Evolutionary conservation across 2,329 filamentous ascomycete genomes (phyloP).

Genomic region (Aspergillus latus): DNA sequence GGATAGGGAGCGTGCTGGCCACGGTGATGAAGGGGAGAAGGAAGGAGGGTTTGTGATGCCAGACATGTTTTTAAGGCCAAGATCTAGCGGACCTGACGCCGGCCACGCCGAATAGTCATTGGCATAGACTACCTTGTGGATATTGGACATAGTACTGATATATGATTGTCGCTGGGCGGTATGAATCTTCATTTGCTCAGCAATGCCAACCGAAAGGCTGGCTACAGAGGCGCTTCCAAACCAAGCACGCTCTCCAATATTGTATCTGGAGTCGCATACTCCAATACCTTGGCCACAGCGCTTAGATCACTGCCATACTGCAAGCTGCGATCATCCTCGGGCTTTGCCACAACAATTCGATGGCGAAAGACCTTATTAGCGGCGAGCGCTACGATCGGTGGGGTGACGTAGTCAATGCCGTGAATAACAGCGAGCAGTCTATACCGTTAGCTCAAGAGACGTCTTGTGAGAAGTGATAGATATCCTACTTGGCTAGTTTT

Average conservation of each 20-base stretch:
- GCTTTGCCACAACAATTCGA: constrained; percentile 68
- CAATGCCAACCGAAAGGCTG: neutral
- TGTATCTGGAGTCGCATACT: constrained; percentile 55
- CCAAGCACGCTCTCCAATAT: constrained; percentile 61
- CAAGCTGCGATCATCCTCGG: constrained; percentile 78
- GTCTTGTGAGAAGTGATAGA: neutral
- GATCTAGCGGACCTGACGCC: constrained; percentile 13
- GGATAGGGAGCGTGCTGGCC: neutral
- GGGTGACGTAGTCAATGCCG: constrained; percentile 75
- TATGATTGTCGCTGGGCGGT: neutral
- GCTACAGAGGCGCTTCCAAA: constrained; percentile 56
- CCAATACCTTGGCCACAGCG: constrained; percentile 67
- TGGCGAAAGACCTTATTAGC: constrained; percentile 86
- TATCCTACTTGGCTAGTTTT: constrained; percentile 58
- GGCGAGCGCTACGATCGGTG: constrained; percentile 78
- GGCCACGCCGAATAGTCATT: neutral
- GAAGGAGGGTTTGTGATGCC: constrained; percentile 22
- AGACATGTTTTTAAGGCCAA: constrained; percentile 33
- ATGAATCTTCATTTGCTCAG: neutral
- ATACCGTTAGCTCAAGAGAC: neutral
- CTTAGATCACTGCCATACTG: constrained; percentile 84
- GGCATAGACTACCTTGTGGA: neutral
- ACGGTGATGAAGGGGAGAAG: neutral
- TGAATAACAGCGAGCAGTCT: constrained; percentile 73
- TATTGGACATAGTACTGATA: neutral